Percentiles rank a stretch among this genome's conserved stretches.
Evolutionary conservation across 2,329 filamentous ascomycete genomes (phyloP).

Genomic region (Scytalidium sp.): DNA sequence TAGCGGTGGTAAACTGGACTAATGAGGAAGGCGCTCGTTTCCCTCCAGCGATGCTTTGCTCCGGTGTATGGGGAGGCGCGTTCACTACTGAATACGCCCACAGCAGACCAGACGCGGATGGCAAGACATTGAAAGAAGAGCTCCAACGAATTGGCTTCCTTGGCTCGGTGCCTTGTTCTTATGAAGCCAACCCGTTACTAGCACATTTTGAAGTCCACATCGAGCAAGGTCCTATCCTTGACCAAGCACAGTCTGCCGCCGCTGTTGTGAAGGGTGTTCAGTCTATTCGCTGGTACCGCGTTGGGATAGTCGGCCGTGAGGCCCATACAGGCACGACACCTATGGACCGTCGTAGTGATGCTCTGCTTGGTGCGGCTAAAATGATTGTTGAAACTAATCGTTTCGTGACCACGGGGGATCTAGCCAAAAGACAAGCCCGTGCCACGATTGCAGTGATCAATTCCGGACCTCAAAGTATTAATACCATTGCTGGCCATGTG

Average conservation of each 20-base stretch:
- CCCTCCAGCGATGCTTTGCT: conserved; percentile 67
- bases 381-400: conserved; percentile 45
- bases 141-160: conserved; percentile 69
- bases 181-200: conserved; percentile 59
- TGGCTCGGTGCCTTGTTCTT: conserved; percentile 51
- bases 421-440: background rate
- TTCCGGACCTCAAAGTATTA: conserved; percentile 12
- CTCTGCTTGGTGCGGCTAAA: conserved; percentile 59
- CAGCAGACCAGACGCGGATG: conserved; percentile 58
- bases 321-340: conserved; percentile 71
- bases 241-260: conserved; percentile 58
- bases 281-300: conserved; percentile 69
- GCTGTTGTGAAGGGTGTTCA: conserved; percentile 70
- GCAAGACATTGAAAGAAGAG: conserved; percentile 35
- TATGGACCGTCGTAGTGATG: conserved; percentile 60
- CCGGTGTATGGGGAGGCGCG: conserved; percentile 70
- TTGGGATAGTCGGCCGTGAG: conserved; percentile 62
- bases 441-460: conserved; percentile 21
- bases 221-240: conserved; percentile 71
- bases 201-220: conserved; percentile 82
- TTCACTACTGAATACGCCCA: conserved; percentile 61
- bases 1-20: conserved; percentile 37
- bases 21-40: conserved; percentile 75
- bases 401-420: background rate
- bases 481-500: conserved; percentile 12